Conservation (phyloP, 176 grass and related monocot species). For the Oryza australiensis region DNA sequence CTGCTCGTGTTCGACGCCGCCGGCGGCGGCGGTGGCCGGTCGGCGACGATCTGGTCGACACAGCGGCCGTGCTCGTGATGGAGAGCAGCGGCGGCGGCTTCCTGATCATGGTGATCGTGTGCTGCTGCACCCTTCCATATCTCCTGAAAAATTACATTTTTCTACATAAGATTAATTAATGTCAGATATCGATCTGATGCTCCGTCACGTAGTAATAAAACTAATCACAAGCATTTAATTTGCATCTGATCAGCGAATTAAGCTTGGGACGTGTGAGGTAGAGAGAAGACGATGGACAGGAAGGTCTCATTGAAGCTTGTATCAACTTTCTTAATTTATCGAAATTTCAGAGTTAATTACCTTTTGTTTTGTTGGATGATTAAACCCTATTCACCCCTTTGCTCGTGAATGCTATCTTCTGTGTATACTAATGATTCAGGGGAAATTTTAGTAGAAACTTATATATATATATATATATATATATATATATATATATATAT, state of each 20-base stretch:
- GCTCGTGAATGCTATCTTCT: no score
- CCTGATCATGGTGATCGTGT: neutral
- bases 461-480: no score
- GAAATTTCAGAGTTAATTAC: no score
- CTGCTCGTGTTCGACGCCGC: slow-evolving; percentile 29
- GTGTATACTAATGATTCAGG: no score
- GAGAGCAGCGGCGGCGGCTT: neutral
- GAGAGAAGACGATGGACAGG: no score
- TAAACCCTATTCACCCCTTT: no score
- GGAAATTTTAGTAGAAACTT: no score
- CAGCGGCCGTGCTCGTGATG: neutral
- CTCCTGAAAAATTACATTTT: neutral
- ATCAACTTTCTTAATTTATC: no score
- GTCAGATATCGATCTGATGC: neutral
- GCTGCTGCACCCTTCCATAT: neutral
- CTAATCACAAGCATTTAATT: neutral
- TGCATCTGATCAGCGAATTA: neutral
- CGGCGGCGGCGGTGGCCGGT: neutral
- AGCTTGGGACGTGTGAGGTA: no score
- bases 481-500: no score
- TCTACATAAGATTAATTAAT: neutral
- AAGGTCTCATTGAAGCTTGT: no score
- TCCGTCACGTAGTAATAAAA: neutral
- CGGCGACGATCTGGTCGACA: neutral
- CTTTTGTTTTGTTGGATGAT: no score